Evolutionary conservation across 2,329 filamentous ascomycete species (phyloP).

Genomic region (Tolypocladium ophioglossoides): DNA sequence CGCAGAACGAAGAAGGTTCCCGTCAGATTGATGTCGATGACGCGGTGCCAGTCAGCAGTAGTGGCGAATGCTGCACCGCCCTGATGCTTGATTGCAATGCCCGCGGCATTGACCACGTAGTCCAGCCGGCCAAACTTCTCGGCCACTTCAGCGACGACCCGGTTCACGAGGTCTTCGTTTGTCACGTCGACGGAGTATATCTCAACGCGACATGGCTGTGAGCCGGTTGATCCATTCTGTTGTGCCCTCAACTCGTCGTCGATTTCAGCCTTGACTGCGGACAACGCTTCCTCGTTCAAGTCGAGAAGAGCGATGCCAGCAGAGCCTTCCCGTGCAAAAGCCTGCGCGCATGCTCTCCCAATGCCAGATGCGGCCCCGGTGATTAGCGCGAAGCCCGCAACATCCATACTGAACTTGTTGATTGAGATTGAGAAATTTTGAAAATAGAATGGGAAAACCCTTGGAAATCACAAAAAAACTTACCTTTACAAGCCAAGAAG

Average conservation of each 20-base stretch:
- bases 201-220: no score
- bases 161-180: no score
- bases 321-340: conserved; percentile 16
- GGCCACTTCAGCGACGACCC: conserved; percentile 15
- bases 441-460: no score
- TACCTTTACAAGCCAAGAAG: no score
- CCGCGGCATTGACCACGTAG: conserved; percentile 30
- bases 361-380: conserved; percentile 21
- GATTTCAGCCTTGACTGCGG: conserved; percentile 9
- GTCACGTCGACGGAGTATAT: no score
- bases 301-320: conserved; percentile 18
- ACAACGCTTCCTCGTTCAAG: conserved; percentile 10
- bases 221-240: no score
- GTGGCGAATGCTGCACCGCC: conserved; percentile 24
- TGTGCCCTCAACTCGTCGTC: conserved; percentile 1
- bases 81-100: conserved; percentile 25
- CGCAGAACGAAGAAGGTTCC: conserved; percentile 30
- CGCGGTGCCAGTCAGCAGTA: conserved; percentile 26
- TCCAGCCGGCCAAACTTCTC: conserved; percentile 25
- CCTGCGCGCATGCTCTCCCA: conserved; percentile 16
- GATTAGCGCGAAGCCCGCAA: conserved; percentile 19
- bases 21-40: conserved; percentile 30
- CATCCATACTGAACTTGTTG: conserved; percentile 8
- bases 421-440: no score
- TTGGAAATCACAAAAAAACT: no score